Base-by-base conservation (phyloP, 768 basidiomycete genomes). In the Lentinula sp. region DNA sequence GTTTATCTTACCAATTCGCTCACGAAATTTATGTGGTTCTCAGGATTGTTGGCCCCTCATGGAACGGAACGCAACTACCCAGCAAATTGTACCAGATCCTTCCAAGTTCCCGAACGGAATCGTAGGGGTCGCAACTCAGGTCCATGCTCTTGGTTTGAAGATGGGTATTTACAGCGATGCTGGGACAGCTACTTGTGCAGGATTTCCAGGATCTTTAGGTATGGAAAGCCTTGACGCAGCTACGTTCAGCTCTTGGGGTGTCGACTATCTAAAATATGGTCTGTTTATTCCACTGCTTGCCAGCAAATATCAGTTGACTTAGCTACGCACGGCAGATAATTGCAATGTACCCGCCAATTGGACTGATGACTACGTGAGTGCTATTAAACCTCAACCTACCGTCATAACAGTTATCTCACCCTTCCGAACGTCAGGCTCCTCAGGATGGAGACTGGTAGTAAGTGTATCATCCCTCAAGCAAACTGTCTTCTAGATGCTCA, bases 231-330 rank as follows among this genome's bases (percentile, higher is more conserved):
- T 79, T 37, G 84, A 84, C 68, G 84, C 82, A 1, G 70, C 74
- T 21, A 82, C 83, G 5, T 85, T 80, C 65, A 73, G 66, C 57
- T 74, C 74, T 31, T 85, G 84, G 84, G 81, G 79, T 5, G 75
- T 85, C 45, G 83, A 84, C 62, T 83, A 82, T 66, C 68, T 84
- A 61, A 84, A 84, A 75, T 84, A 84, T 66, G 81, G 81, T 76
- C 52, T n/a, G 73, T 61, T 11, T 32, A 9, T 6, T 51, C 13
- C 31, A 21, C 23, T 6, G 11, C n/a, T 16, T 35, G 3, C 50
- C 11, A 39, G 37, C n/a, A n/a, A 28, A 13, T 5, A 51, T 13
- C 18, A 9, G 13, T 0, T 1, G 6, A 51, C n/a, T 34, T 9
- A 51, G 4, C 13, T 15, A 13, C 31, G 5, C 23, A 5, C 5